Evolutionary conservation across 495 filamentous ascomycete genomes (phyloP).

Genomic region (Penicillium daleae): DNA sequence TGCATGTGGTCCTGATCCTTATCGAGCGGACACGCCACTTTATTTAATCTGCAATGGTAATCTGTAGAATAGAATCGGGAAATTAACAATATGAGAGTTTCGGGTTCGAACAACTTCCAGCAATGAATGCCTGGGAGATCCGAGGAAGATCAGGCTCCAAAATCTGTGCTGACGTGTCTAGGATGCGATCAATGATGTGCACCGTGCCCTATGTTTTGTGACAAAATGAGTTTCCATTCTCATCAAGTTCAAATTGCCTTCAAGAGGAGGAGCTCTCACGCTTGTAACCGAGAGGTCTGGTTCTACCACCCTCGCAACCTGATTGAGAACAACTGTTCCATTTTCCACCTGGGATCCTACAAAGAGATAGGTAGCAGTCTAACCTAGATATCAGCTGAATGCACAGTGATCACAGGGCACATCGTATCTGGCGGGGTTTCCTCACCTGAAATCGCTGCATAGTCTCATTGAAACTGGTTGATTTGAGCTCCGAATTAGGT

Average conservation of each 20-base stretch:
- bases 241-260: neutral
- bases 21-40: no score
- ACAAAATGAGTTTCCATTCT: neutral
- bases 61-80: no score
- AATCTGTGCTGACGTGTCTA: neutral
- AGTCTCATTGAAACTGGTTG: neutral
- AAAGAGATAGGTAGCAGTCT: neutral
- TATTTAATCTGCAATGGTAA: no score
- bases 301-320: neutral
- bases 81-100: neutral
- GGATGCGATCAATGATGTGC: neutral
- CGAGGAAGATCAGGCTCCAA: neutral
- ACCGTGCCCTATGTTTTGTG: neutral
- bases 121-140: neutral
- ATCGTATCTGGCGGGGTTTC: neutral
- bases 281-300: neutral
- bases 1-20: no score
- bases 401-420: neutral
- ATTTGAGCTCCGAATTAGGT: neutral
- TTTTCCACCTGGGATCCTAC: neutral
- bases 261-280: neutral
- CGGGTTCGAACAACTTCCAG: neutral
- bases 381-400: neutral
- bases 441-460: neutral
- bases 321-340: neutral